Evolutionary conservation across 2,329 filamentous ascomycete species (phyloP).

Genomic region (Pestalotiopsis fici): DNA sequence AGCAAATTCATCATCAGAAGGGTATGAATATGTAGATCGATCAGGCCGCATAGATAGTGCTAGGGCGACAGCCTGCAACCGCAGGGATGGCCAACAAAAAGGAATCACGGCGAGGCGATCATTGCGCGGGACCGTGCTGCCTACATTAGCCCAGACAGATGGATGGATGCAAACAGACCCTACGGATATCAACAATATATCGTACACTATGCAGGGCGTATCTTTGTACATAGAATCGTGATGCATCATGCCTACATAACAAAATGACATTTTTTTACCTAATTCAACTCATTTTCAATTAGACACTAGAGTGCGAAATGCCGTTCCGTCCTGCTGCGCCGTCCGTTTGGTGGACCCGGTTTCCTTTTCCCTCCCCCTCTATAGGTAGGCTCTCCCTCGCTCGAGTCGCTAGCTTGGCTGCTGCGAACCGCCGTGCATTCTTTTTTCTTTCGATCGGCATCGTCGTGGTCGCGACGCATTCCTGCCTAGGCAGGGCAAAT

Average conservation of each 20-base stretch:
- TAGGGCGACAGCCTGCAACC: conserved; percentile 6
- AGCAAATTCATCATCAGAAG: neutral
- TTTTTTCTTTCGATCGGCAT: neutral
- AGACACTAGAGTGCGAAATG: neutral
- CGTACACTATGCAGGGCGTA: neutral
- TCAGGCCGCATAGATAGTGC: neutral
- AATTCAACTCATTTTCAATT: too few species aligned
- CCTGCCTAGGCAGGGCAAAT: conserved; percentile 1
- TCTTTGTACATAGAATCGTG: too few species aligned
- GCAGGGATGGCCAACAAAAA: conserved; percentile 11
- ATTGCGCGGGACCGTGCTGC: conserved; percentile 7
- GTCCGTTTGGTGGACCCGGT: neutral
- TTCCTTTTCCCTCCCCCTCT: neutral
- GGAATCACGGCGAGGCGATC: conserved; percentile 18
- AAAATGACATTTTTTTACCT: too few species aligned
- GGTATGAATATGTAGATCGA: neutral
- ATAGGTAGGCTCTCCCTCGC: neutral
- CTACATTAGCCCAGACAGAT: neutral
- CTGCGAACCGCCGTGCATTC: neutral
- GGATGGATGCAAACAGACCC: neutral
- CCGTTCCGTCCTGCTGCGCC: neutral
- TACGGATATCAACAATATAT: neutral
- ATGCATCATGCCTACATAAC: too few species aligned
- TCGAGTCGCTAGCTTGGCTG: neutral
- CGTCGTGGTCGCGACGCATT: neutral